Conservation (phyloP, 2,329 filamentous ascomycete genomes). For the Trichoderma gracile region DNA sequence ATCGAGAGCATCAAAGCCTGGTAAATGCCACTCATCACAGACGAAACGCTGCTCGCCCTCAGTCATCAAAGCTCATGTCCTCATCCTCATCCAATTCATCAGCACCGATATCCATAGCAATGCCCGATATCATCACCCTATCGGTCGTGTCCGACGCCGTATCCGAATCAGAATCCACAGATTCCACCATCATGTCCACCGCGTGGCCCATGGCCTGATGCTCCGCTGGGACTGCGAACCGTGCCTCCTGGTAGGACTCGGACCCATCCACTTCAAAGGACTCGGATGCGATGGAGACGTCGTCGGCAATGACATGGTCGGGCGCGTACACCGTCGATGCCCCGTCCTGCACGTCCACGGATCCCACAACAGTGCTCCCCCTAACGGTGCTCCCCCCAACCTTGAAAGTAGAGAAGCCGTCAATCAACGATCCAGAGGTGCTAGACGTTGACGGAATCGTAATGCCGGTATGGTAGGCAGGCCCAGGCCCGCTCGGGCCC, state of each 20-base stretch:
- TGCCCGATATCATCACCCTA: neutral
- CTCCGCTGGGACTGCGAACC: conserved; percentile 38
- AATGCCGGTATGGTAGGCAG: conserved; percentile 48
- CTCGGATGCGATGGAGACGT: conserved; percentile 40
- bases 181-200: conserved; percentile 33
- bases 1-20: no score
- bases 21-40: no score
- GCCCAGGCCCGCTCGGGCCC: conserved; percentile 50
- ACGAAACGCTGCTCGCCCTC: neutral
- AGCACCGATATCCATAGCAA: neutral
- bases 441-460: conserved; percentile 43
- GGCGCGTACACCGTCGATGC: conserved; percentile 41
- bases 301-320: conserved; percentile 39
- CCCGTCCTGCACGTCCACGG: conserved; percentile 44
- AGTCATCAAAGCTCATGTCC: conserved; percentile 6
- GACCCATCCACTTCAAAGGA: conserved; percentile 37
- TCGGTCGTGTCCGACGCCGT: conserved; percentile 12
- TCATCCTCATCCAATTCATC: neutral
- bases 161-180: conserved; percentile 14
- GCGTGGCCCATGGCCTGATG: conserved; percentile 34
- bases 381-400: conserved; percentile 39
- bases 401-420: conserved; percentile 39
- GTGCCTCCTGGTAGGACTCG: conserved; percentile 42
- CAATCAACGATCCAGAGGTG: conserved; percentile 39
- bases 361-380: conserved; percentile 39